phyloP scores from a whole-genome alignment of 768 basidiomycete genomes.

The Termitomyces sp. region DNA sequence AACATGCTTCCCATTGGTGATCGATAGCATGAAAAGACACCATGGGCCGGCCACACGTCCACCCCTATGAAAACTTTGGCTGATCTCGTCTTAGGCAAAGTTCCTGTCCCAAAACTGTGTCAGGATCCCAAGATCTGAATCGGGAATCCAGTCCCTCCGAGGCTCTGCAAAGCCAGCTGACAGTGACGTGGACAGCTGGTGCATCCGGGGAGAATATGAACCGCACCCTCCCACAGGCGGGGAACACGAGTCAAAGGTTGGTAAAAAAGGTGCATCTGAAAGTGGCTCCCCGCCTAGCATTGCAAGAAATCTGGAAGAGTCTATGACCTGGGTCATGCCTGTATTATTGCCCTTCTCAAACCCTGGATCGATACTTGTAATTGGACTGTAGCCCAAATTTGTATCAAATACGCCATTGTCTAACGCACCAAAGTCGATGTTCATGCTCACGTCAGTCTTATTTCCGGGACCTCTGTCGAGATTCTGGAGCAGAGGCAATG shows the following conservation, averaged over 20 bases:
- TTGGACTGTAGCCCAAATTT: not conserved
- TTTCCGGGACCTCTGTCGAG: not conserved
- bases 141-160: constrained; percentile 3
- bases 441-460: constrained; percentile 1
- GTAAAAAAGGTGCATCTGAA: constrained; percentile 31
- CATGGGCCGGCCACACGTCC: too few relatives aligned
- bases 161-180: not conserved
- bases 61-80: not conserved
- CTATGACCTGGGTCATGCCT: constrained; percentile 14
- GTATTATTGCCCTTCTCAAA: not conserved
- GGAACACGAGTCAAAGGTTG: constrained; percentile 14
- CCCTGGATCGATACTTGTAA: not conserved
- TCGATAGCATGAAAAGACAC: not conserved
- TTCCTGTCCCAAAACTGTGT: constrained; percentile 15
- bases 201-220: constrained; percentile 4
- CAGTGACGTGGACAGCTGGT: not conserved
- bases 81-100: constrained; percentile 1
- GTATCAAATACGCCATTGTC: not conserved
- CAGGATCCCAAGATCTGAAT: constrained; percentile 14
- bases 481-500: not conserved
- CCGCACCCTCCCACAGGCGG: constrained; percentile 1
- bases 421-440: constrained; percentile 2
- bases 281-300: constrained; percentile 37
- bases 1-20: not conserved
- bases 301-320: constrained; percentile 26